Conservation (phyloP, 345 rosid species). For the Sonneratia alba region DNA sequence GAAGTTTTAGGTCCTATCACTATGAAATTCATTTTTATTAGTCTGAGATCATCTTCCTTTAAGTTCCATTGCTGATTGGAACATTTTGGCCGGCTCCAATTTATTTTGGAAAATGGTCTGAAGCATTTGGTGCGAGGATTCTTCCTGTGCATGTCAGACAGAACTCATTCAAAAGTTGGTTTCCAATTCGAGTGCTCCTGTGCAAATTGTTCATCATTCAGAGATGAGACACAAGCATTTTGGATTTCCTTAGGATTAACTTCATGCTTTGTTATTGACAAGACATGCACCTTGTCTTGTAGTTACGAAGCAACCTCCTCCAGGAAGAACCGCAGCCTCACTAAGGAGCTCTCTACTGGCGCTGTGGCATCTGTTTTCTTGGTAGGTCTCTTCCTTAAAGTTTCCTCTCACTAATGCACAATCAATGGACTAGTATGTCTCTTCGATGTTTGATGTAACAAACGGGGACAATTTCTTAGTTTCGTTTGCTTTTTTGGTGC, state of each 20-base stretch:
- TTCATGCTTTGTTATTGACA: neutral
- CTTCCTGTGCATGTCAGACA: neutral
- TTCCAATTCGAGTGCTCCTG: neutral
- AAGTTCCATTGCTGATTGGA: neutral
- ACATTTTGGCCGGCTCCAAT: neutral
- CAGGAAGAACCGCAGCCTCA: conserved; percentile 55
- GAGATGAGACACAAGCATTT: neutral
- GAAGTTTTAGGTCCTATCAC: neutral
- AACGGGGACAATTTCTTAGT: neutral
- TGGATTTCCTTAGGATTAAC: neutral
- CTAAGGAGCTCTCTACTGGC: conserved; percentile 62
- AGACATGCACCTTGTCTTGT: conserved; percentile 10
- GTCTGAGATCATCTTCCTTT: neutral
- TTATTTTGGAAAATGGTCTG: neutral
- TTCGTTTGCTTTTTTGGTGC: conserved; percentile 16
- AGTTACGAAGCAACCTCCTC: conserved; percentile 90
- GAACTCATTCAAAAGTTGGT: neutral
- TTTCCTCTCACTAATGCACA: neutral
- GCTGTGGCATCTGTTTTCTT: conserved; percentile 72
- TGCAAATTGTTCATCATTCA: neutral
- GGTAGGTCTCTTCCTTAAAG: conserved; percentile 28
- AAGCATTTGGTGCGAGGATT: neutral
- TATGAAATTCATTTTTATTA: neutral
- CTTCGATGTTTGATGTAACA: neutral
- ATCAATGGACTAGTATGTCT: neutral